phyloP scores from a whole-genome alignment of 2,329 filamentous ascomycete species.

The Diaporthe vaccinii region DNA sequence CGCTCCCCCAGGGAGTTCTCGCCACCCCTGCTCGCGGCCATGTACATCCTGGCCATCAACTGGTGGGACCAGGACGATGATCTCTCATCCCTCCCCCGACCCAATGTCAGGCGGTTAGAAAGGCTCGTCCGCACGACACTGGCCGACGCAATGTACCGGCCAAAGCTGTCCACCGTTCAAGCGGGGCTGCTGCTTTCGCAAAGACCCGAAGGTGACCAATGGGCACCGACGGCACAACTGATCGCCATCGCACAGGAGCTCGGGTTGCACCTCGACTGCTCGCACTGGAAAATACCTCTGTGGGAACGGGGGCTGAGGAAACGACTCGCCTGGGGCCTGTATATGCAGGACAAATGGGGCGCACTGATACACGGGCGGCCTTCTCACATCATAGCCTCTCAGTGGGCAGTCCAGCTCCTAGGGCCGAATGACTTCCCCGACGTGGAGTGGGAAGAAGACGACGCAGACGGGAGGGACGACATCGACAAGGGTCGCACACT shows the following conservation, averaged over 20 bases:
- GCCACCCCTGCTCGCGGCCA: constrained; percentile 69
- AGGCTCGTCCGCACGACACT: constrained; percentile 57
- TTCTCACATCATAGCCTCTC: constrained; percentile 76
- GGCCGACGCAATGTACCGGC: constrained; percentile 62
- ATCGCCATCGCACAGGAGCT: constrained; percentile 71
- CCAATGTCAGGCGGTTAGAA: constrained; percentile 54
- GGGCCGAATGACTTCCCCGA: constrained; percentile 79
- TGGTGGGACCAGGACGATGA: constrained; percentile 72
- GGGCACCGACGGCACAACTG: constrained; percentile 65
- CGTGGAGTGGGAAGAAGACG: constrained; percentile 74
- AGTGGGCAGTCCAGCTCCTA: constrained; percentile 84
- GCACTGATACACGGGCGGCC: constrained; percentile 87
- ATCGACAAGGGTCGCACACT: constrained; percentile 77
- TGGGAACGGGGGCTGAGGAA: constrained; percentile 75
- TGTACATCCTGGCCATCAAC: constrained; percentile 73
- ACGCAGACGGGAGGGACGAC: constrained; percentile 73
- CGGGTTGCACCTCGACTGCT: constrained; percentile 72
- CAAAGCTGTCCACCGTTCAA: constrained; percentile 69
- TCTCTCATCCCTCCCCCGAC: constrained; percentile 60
- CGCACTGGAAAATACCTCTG: constrained; percentile 71
- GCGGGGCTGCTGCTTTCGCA: constrained; percentile 68
- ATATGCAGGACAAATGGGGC: constrained; percentile 81
- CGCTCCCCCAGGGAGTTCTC: constrained; percentile 70
- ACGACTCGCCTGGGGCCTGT: constrained; percentile 74
- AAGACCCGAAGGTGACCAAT: constrained; percentile 60